phyloP scores from a whole-genome alignment of 495 filamentous ascomycete species.

The Penicillium goetzii region DNA sequence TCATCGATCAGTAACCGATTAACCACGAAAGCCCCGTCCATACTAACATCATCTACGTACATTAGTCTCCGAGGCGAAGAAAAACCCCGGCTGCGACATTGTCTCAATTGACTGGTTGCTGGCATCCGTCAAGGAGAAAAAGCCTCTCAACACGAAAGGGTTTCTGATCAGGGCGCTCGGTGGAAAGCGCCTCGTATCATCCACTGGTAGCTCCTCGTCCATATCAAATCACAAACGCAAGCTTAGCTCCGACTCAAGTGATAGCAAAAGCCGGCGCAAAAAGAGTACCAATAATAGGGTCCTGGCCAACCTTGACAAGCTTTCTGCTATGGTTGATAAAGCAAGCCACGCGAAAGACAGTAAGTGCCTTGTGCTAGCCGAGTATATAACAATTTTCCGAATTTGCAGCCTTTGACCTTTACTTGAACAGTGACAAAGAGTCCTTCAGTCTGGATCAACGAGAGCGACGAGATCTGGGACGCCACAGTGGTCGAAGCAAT shows the following conservation, averaged over 20 bases:
- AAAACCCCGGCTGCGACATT: not conserved
- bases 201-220: not conserved
- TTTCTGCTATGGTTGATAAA: not conserved
- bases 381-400: not conserved
- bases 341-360: not conserved
- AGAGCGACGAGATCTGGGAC: too few species aligned
- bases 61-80: not conserved
- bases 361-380: not conserved
- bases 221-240: not conserved
- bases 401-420: too few species aligned
- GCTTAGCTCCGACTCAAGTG: not conserved
- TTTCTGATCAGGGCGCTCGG: not conserved
- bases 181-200: not conserved
- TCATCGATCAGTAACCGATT: not conserved
- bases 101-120: slow-evolving; percentile 6
- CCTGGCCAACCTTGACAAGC: not conserved
- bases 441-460: too few species aligned
- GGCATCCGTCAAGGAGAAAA: not conserved
- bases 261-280: not conserved
- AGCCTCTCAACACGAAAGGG: not conserved
- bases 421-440: too few species aligned
- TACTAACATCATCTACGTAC: not conserved
- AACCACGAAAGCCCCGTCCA: not conserved
- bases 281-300: not conserved
- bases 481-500: too few species aligned